A percentile compares a stretch with the other conserved stretches of the same genome.
These are phyloP conservation scores for Cystobasidium tubakii DNA, from an alignment of 768 basidiomycete species.

Conservation along the genomic window DNA sequence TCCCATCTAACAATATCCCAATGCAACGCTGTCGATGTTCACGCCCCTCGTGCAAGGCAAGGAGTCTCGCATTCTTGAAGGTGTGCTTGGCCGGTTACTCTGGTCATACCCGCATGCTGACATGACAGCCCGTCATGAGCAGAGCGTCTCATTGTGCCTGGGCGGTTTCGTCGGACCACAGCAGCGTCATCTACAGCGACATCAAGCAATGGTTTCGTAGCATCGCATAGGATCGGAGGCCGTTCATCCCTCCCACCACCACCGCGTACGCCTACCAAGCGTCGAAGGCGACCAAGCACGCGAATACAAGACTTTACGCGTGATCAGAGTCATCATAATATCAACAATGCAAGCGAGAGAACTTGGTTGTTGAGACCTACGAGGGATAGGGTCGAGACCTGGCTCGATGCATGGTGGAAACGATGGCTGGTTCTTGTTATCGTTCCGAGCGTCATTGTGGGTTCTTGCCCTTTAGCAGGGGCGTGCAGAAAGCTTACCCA, in stretches of 20 bases:
- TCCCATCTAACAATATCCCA: neutral
- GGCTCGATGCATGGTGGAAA: constrained; percentile 51
- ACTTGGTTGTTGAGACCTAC: constrained; percentile 47
- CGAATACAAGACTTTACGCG: neutral
- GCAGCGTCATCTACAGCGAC: neutral
- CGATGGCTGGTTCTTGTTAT: constrained; percentile 50
- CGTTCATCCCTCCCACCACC: neutral
- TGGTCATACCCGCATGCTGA: too few species aligned
- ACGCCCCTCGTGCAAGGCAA: constrained; percentile 30
- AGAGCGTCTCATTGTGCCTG: constrained; percentile 16
- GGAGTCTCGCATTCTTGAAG: constrained; percentile 23
- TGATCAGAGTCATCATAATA: neutral
- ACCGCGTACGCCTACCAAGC: constrained; percentile 1
- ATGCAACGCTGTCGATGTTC: constrained; percentile 18
- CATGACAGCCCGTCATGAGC: neutral
- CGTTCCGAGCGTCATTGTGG: constrained; percentile 50
- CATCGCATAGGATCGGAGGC: neutral
- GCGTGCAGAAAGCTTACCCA: neutral
- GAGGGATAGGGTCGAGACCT: constrained; percentile 48
- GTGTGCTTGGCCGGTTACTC: constrained; percentile 15
- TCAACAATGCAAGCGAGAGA: constrained; percentile 25
- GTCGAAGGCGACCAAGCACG: constrained; percentile 16
- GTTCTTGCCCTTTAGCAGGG: constrained; percentile 4
- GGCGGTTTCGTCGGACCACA: constrained; percentile 8
- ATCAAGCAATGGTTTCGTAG: neutral